Evolutionary conservation across 2,329 filamentous ascomycete genomes (phyloP).

Genomic region (Paracoccidioides brasiliensis): DNA sequence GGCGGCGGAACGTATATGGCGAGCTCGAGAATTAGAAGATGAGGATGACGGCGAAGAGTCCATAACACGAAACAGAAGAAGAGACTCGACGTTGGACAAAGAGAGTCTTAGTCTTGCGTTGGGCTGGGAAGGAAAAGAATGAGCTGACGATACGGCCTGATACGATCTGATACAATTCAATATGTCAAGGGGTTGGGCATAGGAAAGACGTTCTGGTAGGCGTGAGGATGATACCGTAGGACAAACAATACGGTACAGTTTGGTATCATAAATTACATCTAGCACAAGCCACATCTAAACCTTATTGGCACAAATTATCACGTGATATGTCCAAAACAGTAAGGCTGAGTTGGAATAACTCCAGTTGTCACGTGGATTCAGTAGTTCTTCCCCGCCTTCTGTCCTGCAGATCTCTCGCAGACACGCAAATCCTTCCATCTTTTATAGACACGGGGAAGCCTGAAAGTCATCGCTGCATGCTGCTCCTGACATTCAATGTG

Average conservation of each 20-base stretch:
- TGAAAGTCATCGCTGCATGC: too few species aligned
- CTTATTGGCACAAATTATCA: not conserved
- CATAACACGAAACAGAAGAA: not conserved
- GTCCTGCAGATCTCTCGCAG: too few species aligned
- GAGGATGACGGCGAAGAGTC: constrained; percentile 8
- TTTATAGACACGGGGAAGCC: too few species aligned
- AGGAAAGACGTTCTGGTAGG: too few species aligned
- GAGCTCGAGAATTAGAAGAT: constrained; percentile 24
- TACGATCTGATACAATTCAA: too few species aligned
- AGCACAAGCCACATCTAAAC: not conserved
- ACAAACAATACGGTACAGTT: not conserved
- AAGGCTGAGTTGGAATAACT: not conserved
- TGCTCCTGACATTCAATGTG: too few species aligned
- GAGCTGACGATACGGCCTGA: not conserved
- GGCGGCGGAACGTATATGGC: constrained; percentile 51
- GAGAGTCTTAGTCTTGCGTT: not conserved
- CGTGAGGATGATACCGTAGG: too few species aligned
- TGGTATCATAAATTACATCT: not conserved
- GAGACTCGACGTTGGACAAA: not conserved
- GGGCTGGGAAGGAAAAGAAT: not conserved
- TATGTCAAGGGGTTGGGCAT: not conserved
- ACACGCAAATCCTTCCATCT: too few species aligned
- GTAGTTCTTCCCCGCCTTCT: too few species aligned
- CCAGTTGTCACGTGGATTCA: not conserved
- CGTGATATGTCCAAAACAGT: not conserved